Evolutionary conservation across 805 yeast species (phyloP).

Genomic region (Dipodascus albidus): DNA sequence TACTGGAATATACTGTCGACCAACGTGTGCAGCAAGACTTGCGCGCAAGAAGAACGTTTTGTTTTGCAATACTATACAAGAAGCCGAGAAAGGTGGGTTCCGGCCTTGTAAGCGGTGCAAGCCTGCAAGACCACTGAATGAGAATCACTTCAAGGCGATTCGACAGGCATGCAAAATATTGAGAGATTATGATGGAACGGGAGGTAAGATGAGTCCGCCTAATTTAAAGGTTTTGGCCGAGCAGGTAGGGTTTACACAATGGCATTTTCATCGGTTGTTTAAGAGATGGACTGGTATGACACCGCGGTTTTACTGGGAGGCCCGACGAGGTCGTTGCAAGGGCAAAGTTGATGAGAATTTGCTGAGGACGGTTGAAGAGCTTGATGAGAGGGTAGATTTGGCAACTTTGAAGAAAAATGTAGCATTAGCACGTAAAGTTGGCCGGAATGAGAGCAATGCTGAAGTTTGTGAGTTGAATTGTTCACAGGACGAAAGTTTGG

Average conservation of each 20-base stretch:
- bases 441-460: neutral
- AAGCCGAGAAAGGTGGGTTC: slow-evolving; percentile 5
- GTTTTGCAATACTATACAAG: slow-evolving; percentile 2
- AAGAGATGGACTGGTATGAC: slow-evolving; percentile 1
- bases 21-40: slow-evolving; percentile 6
- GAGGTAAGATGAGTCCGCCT: neutral
- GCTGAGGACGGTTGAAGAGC: neutral
- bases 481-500: neutral
- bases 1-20: slow-evolving; percentile 6
- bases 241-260: slow-evolving; percentile 1
- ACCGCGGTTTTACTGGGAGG: slow-evolving; percentile 2
- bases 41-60: slow-evolving; percentile 6
- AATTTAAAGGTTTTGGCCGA: neutral
- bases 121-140: slow-evolving; percentile 2
- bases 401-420: neutral
- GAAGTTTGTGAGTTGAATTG: neutral
- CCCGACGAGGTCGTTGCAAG: slow-evolving; percentile 2
- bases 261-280: slow-evolving; percentile 1
- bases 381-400: neutral
- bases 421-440: neutral
- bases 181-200: neutral
- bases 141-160: neutral
- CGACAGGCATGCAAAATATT: neutral
- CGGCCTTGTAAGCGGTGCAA: slow-evolving; percentile 9
- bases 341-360: neutral